A percentile compares a stretch with the other conserved stretches of the same genome.
Conservation (phyloP, 768 basidiomycete genomes). For the Phaeotremella fagi region DNA sequence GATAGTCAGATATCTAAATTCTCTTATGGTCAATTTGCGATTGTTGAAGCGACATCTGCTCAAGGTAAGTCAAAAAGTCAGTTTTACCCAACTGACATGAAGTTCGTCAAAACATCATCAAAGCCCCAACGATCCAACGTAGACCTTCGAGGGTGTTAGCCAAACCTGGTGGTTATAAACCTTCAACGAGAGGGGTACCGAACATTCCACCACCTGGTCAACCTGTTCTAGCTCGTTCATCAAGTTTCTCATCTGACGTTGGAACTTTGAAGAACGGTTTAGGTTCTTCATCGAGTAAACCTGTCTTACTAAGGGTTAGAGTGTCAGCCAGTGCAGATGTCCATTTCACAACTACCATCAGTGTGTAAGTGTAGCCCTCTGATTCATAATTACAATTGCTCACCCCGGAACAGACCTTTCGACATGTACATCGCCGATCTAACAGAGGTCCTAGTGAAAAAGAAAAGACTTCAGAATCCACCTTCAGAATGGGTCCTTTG, state of each 20-base stretch:
- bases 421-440: conserved; percentile 98
- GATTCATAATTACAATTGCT: neutral
- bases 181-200: conserved; percentile 4
- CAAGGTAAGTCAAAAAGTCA: conserved; percentile 45
- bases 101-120: conserved; percentile 72
- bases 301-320: conserved; percentile 69
- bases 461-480: conserved; percentile 40
- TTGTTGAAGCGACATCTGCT: conserved; percentile 64
- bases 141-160: conserved; percentile 69
- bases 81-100: conserved; percentile 3
- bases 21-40: conserved; percentile 81
- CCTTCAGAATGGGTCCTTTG: conserved; percentile 53
- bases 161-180: conserved; percentile 52
- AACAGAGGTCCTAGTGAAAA: conserved; percentile 58
- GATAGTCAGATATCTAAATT: conserved; percentile 80
- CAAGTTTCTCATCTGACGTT: conserved; percentile 41
- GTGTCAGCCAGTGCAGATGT: conserved; percentile 75
- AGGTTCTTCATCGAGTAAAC: conserved; percentile 52
- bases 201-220: neutral
- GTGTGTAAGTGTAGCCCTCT: conserved; percentile 61
- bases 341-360: conserved; percentile 83
- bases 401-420: conserved; percentile 53
- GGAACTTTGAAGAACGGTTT: conserved; percentile 51
- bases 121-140: conserved; percentile 67
- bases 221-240: conserved; percentile 17